Evolutionary conservation across 495 filamentous ascomycete species (phyloP).

Genomic region (Pyrenula aspistea): DNA sequence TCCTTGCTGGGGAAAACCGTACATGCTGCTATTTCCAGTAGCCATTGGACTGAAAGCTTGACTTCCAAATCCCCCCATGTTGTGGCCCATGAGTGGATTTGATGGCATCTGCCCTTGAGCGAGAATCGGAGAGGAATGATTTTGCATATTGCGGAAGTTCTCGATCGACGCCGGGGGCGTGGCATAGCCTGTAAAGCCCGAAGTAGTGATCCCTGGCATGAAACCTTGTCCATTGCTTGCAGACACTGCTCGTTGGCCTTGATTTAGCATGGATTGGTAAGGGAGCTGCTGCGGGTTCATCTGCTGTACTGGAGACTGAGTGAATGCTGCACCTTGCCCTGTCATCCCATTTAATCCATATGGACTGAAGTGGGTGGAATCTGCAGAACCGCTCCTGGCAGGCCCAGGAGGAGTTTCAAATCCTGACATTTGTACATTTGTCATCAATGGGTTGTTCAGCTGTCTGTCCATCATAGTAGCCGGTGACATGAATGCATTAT

Average conservation of each 20-base stretch:
- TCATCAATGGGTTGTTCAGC: constrained; percentile 30
- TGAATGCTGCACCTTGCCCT: constrained; percentile 19
- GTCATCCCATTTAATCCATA: constrained; percentile 25
- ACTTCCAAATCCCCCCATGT: not conserved
- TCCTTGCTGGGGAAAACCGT: not conserved
- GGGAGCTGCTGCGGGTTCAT: constrained; percentile 33
- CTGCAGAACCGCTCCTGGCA: constrained; percentile 24
- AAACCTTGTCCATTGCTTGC: constrained; percentile 28
- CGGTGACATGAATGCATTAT: constrained; percentile 22
- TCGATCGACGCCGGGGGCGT: constrained; percentile 27
- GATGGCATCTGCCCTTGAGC: constrained; percentile 23
- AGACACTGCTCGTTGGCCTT: constrained; percentile 31
- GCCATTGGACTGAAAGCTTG: not conserved
- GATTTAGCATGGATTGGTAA: constrained; percentile 31
- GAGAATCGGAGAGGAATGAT: constrained; percentile 12
- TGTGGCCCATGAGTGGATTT: constrained; percentile 20
- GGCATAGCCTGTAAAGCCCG: constrained; percentile 27
- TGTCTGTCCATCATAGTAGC: constrained; percentile 34
- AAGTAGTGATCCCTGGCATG: constrained; percentile 14
- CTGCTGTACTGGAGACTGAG: constrained; percentile 26
- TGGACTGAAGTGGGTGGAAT: constrained; percentile 32
- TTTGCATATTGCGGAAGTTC: constrained; percentile 26
- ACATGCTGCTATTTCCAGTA: not conserved
- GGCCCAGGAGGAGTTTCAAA: constrained; percentile 16
- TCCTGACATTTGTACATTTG: constrained; percentile 23